Evolutionary conservation across 73 alveolate species (phyloP), one percentile per base, ranked within the genome.

Genomic region (Paramecium tetraurelia): DNA sequence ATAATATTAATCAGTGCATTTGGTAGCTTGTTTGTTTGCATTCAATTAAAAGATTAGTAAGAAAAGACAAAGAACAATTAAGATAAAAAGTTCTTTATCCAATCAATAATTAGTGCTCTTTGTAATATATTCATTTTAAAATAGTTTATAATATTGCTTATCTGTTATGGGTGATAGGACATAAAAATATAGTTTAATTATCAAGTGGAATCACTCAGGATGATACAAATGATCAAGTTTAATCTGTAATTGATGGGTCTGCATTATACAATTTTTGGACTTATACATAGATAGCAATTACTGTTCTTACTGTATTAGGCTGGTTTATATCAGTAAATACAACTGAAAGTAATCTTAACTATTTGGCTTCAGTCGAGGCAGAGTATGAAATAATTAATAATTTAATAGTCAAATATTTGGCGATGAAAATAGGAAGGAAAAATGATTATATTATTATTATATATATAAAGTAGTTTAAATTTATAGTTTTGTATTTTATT

Each of bases 301-400:
- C 90, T 24, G 46, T 80, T 21, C 63, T 80, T 22, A 48, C 75
- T 44, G 48, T 80, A 80, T 80, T 80, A 22, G 90, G 90, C 6
- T 80, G 90, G 90, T 41, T 80, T 41, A 22, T 80, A 11, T 80
- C 90, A 31, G 90, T 80, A 5, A 44, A 41, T 44, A 80, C 90
- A 4, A 80, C 90, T 38, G 90, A 80, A 48, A 44, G 76, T 44
- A 80, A 80, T 80, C 33, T 80, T 4, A 43, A 80, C 22, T 80
- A 80, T 24, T 44, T 80, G 8, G 75, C 90, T 8, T 40, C 46
- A 3, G 90, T 80, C 1, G 50, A 80, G 27, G 75, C 48, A 80
- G 90, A 80, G 72, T 40, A 80, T 12, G 21, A 72, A 35, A 63
- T 63, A 63, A 63, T 63, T 9, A 31, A 63, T 63, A 5, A 63